Conservation (phyloP, 768 basidiomycete genomes). For the Chlorophyllum brunneum region DNA sequence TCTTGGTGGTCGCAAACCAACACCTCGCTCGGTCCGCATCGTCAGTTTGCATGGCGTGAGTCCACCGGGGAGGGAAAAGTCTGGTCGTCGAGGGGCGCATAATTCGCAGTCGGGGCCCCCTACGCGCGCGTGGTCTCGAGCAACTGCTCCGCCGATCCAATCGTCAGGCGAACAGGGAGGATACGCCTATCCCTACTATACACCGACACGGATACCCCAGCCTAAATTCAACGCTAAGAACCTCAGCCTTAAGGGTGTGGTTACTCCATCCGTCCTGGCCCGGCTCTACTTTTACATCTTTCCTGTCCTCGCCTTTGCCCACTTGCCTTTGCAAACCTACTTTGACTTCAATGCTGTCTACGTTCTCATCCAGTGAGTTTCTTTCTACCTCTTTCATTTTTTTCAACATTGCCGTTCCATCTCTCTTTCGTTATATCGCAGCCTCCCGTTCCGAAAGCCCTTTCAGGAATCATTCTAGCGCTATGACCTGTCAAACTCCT, state of each 20-base stretch:
- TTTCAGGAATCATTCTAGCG: conserved; percentile 2
- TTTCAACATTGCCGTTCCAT: conserved; percentile 2
- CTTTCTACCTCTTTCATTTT: conserved; percentile 14
- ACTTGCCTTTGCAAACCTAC: conserved; percentile 74
- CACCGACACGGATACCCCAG: conserved; percentile 34
- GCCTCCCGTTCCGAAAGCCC: background rate
- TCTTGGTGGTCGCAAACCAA: conserved; percentile 68
- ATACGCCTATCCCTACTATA: conserved; percentile 1
- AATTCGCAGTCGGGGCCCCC: conserved; percentile 19
- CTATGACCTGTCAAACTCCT: background rate
- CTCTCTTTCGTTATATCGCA: no score
- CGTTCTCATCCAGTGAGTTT: conserved; percentile 76
- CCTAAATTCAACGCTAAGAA: conserved; percentile 67
- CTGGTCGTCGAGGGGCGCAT: conserved; percentile 29
- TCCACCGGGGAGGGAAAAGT: conserved; percentile 26
- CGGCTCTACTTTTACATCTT: conserved; percentile 65
- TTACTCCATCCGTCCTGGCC: conserved; percentile 51
- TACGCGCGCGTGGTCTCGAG: conserved; percentile 56
- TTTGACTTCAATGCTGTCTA: conserved; percentile 89
- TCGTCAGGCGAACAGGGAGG: conserved; percentile 18
- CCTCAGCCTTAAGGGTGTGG: conserved; percentile 65
- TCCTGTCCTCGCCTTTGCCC: conserved; percentile 68
- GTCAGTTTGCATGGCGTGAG: conserved; percentile 56
- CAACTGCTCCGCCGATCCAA: conserved; percentile 39
- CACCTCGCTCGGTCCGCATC: conserved; percentile 79